Base-by-base conservation (phyloP, 2,329 filamentous ascomycete species). In the Anthostomella pinea region DNA sequence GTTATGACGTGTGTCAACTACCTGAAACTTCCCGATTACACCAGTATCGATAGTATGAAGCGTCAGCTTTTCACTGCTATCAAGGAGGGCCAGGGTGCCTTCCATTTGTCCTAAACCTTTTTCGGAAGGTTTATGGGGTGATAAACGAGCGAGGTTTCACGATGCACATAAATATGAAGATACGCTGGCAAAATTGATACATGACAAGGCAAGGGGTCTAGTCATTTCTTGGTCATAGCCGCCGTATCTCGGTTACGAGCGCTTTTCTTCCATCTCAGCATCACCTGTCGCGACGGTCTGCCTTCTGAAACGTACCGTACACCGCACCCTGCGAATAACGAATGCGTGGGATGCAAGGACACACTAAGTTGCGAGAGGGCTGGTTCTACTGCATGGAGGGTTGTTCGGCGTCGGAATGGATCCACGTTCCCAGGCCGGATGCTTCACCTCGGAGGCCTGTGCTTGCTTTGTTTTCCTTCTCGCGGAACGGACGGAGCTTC, bases 1-100 rank as follows among this genome's bases (percentile, higher is more conserved):
- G 94, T 98, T 62, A 98, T 98, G 94, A 98, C 94, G 8, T 98
- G 94, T 62, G 93, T 95, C 65, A 98, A 98, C 65, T 98, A 98
- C 62, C 79, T 98, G 55, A 98, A 98, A 67, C 76, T 98, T 57
- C 93, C 93, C 14, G 88, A 98, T 64, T 98, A 98, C 66, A 91
- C 82, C 49, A 81, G 70, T 51, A 68, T 95, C 45, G 78, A 87
- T 2, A 74, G 84, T 33, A 80, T 98, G 65, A 83, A 77, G 56
- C 77, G 84, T 59, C 87, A 87, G 62, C 73, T 98, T 35, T 81
- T 78, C 48, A 84, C 83, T 48, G 94, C 93, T 17, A 95, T 95
- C 60, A 86, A 81, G 63, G 94, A 98, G 69, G 93, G 93, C 16
- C 93, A 98, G 62, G 93, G 93, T 19, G 93, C 94, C 43, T 98